Conservation (phyloP, 257 asterid species). For the Cinchona pubescens region DNA sequence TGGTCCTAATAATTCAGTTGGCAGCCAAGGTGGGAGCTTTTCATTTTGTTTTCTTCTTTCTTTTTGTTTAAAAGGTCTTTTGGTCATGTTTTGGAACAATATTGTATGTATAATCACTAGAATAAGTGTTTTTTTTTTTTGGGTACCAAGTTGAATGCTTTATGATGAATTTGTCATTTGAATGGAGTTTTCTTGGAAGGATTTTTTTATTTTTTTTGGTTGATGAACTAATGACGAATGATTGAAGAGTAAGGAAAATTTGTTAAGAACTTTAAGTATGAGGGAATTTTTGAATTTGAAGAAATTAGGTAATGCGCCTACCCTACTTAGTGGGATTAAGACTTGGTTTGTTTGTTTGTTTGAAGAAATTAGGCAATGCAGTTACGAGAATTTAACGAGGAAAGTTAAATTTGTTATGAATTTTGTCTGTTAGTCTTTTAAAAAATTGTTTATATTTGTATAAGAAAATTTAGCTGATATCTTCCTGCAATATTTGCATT, state of each 20-base stretch:
- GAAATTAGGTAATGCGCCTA: too few species aligned
- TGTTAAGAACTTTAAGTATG: neutral
- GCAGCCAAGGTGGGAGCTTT: slow-evolving; percentile 15
- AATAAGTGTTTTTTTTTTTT: neutral
- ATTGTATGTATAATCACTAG: neutral
- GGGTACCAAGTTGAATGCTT: neutral
- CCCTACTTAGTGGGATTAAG: too few species aligned
- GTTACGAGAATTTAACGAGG: neutral
- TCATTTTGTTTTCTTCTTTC: neutral
- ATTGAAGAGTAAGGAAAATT: neutral
- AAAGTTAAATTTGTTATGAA: neutral
- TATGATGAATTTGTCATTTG: neutral
- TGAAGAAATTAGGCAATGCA: neutral
- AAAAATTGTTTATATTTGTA: neutral
- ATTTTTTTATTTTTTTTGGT: neutral
- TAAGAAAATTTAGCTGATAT: neutral
- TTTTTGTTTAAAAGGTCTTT: neutral
- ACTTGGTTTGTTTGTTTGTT: too few species aligned
- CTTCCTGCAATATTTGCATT: neutral
- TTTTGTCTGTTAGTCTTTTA: neutral
- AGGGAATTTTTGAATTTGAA: neutral
- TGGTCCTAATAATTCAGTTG: neutral
- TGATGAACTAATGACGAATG: neutral
- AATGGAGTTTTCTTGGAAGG: neutral
- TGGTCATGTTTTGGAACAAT: neutral